Conservation (phyloP, 2,329 filamentous ascomycete species). For the Calonectria multiphialidica region DNA sequence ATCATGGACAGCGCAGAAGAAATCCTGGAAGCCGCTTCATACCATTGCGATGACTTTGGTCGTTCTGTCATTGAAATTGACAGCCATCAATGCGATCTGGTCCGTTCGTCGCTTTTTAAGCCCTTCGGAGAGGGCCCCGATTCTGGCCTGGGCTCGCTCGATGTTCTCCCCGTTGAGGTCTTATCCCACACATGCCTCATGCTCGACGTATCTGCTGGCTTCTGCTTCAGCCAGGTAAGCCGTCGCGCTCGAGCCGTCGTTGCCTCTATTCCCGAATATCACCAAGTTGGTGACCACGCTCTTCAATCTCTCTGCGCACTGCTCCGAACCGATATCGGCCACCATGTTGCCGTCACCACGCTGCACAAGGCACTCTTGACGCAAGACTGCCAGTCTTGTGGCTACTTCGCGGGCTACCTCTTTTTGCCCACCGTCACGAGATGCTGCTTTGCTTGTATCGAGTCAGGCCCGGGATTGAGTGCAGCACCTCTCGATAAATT, state of each 20-base stretch:
- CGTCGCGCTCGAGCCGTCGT: constrained; percentile 14
- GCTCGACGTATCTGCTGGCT: constrained; percentile 23
- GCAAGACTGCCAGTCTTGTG: constrained; percentile 18
- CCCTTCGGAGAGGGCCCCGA: constrained; percentile 17
- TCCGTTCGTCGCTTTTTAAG: constrained; percentile 20
- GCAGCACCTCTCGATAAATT: constrained; percentile 22
- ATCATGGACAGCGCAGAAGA: constrained; percentile 15
- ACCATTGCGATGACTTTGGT: constrained; percentile 18
- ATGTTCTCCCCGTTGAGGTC: constrained; percentile 24
- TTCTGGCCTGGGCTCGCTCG: constrained; percentile 18
- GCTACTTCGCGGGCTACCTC: constrained; percentile 15
- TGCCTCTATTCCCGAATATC: constrained; percentile 22
- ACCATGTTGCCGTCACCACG: constrained; percentile 13
- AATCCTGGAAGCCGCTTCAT: constrained; percentile 15
- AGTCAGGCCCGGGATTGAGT: constrained; percentile 21
- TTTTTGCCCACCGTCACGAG: constrained; percentile 17
- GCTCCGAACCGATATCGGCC: constrained; percentile 23
- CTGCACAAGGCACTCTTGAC: constrained; percentile 21
- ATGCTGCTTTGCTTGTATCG: constrained; percentile 24
- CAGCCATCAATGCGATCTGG: constrained; percentile 11
- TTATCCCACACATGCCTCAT: constrained; percentile 23
- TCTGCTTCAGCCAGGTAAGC: constrained; percentile 19
- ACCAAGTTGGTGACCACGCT: constrained; percentile 17
- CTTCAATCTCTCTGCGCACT: constrained; percentile 16
- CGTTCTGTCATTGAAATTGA: constrained; percentile 20